Base-by-base conservation (phyloP, 2,329 filamentous ascomycete genomes). In the Colletotrichum salicis region DNA sequence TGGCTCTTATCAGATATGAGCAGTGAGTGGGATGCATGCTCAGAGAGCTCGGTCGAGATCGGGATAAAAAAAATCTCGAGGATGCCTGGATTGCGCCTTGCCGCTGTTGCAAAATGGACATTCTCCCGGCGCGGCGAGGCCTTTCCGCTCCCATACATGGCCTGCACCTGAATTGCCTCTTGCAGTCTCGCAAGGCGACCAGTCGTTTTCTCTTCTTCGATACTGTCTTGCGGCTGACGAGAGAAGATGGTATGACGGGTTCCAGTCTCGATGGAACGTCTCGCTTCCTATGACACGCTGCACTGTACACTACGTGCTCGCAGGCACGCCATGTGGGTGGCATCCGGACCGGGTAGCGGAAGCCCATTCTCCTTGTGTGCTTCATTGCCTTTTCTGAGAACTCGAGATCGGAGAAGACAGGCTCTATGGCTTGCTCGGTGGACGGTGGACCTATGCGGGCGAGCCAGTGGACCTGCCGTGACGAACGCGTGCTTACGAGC, bases 261-360 rank as follows among this genome's bases (percentile, higher is more conserved):
- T 31, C 52, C 57, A 61, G 57, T 68, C 41, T 63, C 8, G 11
- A 67, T 52, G 27, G 51, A 12, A 52, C 48, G 29, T 52, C 41
- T 56, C 41, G 41, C 22, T 31, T 33, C 35, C 45, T n/a, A 48
- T 27, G 54, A 29, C 59, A 41, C 56, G 69, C 45, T n/a, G 27
- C 27, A 64, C 48, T 27, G 60, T 15, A 62, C 41, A 55, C 15
- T 56, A 35, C 59, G 58, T 64, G 69, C 41, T 69, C 65, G 45
- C 54, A 68, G 31, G 65, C 65, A 69, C 55, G 65, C 65, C 65
- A 64, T 71, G 65, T 69, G 65, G 64, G 69, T 55, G 58, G 54
- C 59, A 48, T 37, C 45, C 58, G 48, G 59, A 52, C 61, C 69
- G 69, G 69, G 55, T 60, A 55, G 55, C 45, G 69, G 65, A 69